Evolutionary conservation across 345 rosid species (phyloP).

Genomic region (Cardamine occulta): DNA sequence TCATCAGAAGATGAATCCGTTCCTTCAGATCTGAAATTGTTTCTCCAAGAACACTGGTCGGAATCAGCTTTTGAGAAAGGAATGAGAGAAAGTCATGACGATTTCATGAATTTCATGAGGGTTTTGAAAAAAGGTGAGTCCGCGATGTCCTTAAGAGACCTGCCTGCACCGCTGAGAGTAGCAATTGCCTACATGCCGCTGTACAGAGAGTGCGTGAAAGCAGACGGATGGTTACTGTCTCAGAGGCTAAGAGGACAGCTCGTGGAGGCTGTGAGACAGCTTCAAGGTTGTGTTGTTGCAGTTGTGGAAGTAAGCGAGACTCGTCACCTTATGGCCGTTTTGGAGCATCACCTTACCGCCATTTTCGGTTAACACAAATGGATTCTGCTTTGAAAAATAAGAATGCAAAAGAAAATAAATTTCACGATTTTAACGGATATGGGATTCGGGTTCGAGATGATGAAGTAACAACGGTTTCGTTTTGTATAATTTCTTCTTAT

Average conservation of each 20-base stretch:
- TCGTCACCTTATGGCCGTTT: conserved; percentile 60
- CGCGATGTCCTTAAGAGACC: conserved; percentile 64
- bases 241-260: conserved; percentile 91
- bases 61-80: conserved; percentile 82
- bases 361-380: conserved; percentile 54
- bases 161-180: conserved; percentile 78
- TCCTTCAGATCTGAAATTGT: conserved; percentile 68
- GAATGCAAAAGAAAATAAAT: conserved; percentile 8
- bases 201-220: conserved; percentile 74
- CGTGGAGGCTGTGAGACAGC: conserved; percentile 80
- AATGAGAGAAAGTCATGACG: conserved; percentile 65
- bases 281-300: conserved; percentile 58
- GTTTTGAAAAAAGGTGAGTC: conserved; percentile 73
- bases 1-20: conserved; percentile 79
- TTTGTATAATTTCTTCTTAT: conserved; percentile 22
- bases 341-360: conserved; percentile 80
- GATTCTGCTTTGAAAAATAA: conserved; percentile 24
- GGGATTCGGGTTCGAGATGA: conserved; percentile 25
- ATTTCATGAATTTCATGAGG: conserved; percentile 68
- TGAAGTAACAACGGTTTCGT: conserved; percentile 2
- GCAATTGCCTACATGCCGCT: conserved; percentile 82
- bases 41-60: conserved; percentile 87
- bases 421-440: conserved; percentile 7
- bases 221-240: conserved; percentile 64
- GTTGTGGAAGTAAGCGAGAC: conserved; percentile 53